phyloP scores from a whole-genome alignment of 2,329 filamentous ascomycete species.

The Seiridium unicorne region DNA sequence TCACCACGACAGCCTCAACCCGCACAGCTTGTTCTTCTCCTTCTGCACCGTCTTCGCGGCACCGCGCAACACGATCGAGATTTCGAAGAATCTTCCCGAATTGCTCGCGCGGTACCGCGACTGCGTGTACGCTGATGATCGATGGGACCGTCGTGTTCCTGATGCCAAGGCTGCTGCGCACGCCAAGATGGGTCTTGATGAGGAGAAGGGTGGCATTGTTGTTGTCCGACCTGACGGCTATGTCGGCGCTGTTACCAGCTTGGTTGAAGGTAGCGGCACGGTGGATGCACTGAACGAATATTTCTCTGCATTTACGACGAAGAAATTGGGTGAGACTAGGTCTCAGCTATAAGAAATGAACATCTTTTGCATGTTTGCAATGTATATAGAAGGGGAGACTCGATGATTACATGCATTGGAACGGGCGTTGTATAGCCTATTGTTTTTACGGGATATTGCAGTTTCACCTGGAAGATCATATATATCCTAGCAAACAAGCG shows the following conservation, averaged over 20 bases:
- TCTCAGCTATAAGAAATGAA: constrained; percentile 33
- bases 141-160: constrained; percentile 68
- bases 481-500: too few species aligned
- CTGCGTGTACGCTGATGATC: constrained; percentile 84
- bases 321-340: constrained; percentile 44
- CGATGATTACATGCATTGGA: not conserved
- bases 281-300: constrained; percentile 81
- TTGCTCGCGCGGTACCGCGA: constrained; percentile 74
- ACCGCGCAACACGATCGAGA: constrained; percentile 67
- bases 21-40: constrained; percentile 80
- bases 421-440: not conserved
- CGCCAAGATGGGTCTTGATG: constrained; percentile 79
- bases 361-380: too few species aligned
- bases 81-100: constrained; percentile 67
- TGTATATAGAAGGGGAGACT: not conserved
- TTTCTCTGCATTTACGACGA: constrained; percentile 71
- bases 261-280: constrained; percentile 76
- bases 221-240: constrained; percentile 88
- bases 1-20: constrained; percentile 80
- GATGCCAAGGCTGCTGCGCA: constrained; percentile 74
- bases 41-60: constrained; percentile 74
- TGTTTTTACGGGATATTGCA: not conserved
- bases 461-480: too few species aligned
- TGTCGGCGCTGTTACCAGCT: constrained; percentile 70
- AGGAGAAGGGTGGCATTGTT: constrained; percentile 73